A percentile compares a stretch with the other conserved stretches of the same genome.
Conservation (phyloP, 164 flowering plant genomes). For the Stephania cephalantha region DNA sequence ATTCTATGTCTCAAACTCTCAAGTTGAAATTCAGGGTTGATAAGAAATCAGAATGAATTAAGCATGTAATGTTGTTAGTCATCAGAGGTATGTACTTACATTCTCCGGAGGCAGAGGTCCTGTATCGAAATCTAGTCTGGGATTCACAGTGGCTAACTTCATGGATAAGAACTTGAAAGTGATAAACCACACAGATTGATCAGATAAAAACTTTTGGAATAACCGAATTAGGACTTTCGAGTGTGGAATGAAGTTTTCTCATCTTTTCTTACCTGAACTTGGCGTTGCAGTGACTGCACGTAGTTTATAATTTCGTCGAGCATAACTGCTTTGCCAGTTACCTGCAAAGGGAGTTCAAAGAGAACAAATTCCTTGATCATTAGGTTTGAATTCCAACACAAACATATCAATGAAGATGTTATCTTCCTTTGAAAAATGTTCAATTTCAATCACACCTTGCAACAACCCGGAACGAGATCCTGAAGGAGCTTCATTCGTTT, state of each 20-base stretch:
- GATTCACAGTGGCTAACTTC: slow-evolving; percentile 2
- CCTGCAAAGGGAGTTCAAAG: not conserved
- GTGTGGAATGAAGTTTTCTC: no score
- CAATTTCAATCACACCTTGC: slow-evolving; percentile 49
- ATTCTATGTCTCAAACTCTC: not conserved
- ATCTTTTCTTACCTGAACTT: slow-evolving; percentile 53
- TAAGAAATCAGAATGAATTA: not conserved
- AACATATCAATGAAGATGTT: no score
- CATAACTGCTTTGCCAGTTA: slow-evolving; percentile 54
- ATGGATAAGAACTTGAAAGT: not conserved
- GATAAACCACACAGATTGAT: not conserved
- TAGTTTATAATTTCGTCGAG: slow-evolving; percentile 91
- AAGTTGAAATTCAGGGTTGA: not conserved
- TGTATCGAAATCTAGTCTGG: not conserved
- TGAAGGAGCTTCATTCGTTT: slow-evolving; percentile 83
- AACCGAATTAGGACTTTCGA: not conserved
- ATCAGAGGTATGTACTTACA: not conserved
- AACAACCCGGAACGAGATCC: slow-evolving; percentile 81
- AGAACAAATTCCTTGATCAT: not conserved
- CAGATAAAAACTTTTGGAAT: not conserved
- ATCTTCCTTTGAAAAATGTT: not conserved
- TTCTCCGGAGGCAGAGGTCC: not conserved
- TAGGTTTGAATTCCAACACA: no score
- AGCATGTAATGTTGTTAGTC: not conserved
- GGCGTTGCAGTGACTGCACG: slow-evolving; percentile 76